A percentile compares a stretch with the other conserved stretches of the same genome.
Evolutionary conservation across 202 grass and related monocot species (phyloP).

Genomic region (Thinopyrum obtusiflorum): DNA sequence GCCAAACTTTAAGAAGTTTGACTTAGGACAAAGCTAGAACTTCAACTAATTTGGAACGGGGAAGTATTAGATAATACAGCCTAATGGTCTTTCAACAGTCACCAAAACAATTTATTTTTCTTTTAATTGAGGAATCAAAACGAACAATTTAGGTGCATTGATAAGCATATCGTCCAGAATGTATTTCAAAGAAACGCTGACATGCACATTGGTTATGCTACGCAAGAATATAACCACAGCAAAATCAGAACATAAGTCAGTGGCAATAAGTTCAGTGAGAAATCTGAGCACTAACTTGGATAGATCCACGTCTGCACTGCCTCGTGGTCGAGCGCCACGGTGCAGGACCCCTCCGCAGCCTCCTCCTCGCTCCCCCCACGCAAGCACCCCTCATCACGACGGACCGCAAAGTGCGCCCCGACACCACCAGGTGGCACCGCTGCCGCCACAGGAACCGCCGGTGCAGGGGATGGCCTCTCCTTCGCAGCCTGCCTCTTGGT

Average conservation of each 20-base stretch:
- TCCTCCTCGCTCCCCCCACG: constrained; percentile 21
- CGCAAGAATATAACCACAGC: background rate
- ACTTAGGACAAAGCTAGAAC: background rate
- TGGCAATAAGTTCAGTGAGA: background rate
- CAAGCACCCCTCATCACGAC: background rate
- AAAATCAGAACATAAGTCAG: constrained; percentile 9
- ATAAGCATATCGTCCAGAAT: background rate
- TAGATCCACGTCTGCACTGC: constrained; percentile 86
- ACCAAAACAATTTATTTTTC: background rate
- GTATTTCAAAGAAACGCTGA: background rate
- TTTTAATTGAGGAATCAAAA: too few relatives aligned
- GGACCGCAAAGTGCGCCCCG: background rate
- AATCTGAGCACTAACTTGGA: constrained; percentile 50
- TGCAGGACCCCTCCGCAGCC: background rate
- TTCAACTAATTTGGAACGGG: background rate
- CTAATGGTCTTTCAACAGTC: background rate
- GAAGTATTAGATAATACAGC: background rate
- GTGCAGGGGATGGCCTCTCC: constrained; percentile 6
- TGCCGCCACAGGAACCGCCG: background rate
- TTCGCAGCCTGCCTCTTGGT: constrained; percentile 38
- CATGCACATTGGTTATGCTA: constrained; percentile 2
- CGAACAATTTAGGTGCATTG: background rate
- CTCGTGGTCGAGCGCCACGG: constrained; percentile 58
- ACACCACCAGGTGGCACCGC: background rate
- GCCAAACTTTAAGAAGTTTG: background rate